These are phyloP conservation scores for Actinomortierella ambigua DNA, from an alignment of 371 early-diverging fungal species.

Conservation along the genomic window DNA sequence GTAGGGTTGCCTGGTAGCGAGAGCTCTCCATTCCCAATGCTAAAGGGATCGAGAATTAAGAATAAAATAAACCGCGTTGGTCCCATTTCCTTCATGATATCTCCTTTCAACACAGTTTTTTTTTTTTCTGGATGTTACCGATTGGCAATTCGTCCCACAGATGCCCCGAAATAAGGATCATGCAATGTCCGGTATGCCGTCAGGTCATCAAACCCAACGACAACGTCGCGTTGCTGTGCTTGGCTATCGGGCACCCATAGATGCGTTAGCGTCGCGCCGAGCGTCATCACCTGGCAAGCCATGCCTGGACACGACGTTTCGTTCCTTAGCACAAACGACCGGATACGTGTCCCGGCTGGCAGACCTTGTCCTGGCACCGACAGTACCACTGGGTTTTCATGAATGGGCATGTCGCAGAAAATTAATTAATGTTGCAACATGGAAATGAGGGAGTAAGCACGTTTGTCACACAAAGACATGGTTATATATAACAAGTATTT, in stretches of 20 bases:
- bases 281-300: slow-evolving; percentile 41
- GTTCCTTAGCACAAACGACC: slow-evolving; percentile 36
- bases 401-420: slow-evolving; percentile 28
- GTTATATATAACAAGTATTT: too few relatives aligned
- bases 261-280: slow-evolving; percentile 53
- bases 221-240: slow-evolving; percentile 44
- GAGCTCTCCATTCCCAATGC: slow-evolving; percentile 54
- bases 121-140: too few relatives aligned
- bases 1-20: slow-evolving; percentile 34
- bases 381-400: slow-evolving; percentile 14
- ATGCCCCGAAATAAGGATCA: slow-evolving; percentile 56
- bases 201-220: slow-evolving; percentile 56
- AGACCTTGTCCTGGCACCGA: slow-evolving; percentile 27
- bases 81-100: neutral
- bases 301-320: slow-evolving; percentile 27
- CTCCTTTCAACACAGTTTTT: too few relatives aligned
- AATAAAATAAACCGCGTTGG: too few relatives aligned
- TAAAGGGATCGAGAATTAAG: slow-evolving; percentile 8
- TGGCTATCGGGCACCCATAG: slow-evolving; percentile 46
- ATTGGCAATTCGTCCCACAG: slow-evolving; percentile 52
- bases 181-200: slow-evolving; percentile 37
- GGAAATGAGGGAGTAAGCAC: too few relatives aligned
- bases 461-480: too few relatives aligned
- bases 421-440: too few relatives aligned
- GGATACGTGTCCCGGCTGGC: slow-evolving; percentile 18